A percentile compares a stretch with the other conserved stretches of the same genome.
Conservation (phyloP, 768 basidiomycete species). For the Boletus coccyginus region DNA sequence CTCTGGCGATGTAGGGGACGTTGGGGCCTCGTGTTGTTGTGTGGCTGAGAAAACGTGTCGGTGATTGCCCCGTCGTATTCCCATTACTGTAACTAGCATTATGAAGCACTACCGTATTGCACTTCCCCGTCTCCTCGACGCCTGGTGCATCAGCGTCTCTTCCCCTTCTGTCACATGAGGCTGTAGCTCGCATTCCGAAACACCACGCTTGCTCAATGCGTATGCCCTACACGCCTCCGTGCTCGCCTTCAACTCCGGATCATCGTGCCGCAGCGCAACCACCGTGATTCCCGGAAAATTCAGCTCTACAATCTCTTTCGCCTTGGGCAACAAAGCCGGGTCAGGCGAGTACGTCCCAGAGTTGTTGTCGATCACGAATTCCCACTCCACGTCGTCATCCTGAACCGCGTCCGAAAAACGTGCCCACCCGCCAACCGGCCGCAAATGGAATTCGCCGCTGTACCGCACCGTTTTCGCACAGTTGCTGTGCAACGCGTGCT, state of each 20-base stretch:
- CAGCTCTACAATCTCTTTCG: constrained; percentile 62
- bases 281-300: constrained; percentile 71
- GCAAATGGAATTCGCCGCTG: constrained; percentile 76
- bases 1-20: constrained; percentile 13
- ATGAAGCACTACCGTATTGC: not conserved
- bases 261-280: constrained; percentile 51
- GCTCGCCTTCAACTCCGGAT: constrained; percentile 55
- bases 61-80: constrained; percentile 26
- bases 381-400: constrained; percentile 66
- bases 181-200: constrained; percentile 57
- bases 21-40: constrained; percentile 30
- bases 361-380: constrained; percentile 84
- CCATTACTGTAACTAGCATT: constrained; percentile 13
- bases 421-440: constrained; percentile 67
- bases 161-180: constrained; percentile 58
- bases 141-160: constrained; percentile 44
- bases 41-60: constrained; percentile 38
- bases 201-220: constrained; percentile 57
- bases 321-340: constrained; percentile 51
- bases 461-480: constrained; percentile 67
- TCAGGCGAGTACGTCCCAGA: constrained; percentile 84
- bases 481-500: constrained; percentile 82
- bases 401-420: constrained; percentile 52
- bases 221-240: constrained; percentile 66
- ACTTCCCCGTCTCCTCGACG: constrained; percentile 3